Evolutionary conservation across 192 early-diverging fungal genomes (phyloP).

Genomic region (Lobulomyces angularis): DNA sequence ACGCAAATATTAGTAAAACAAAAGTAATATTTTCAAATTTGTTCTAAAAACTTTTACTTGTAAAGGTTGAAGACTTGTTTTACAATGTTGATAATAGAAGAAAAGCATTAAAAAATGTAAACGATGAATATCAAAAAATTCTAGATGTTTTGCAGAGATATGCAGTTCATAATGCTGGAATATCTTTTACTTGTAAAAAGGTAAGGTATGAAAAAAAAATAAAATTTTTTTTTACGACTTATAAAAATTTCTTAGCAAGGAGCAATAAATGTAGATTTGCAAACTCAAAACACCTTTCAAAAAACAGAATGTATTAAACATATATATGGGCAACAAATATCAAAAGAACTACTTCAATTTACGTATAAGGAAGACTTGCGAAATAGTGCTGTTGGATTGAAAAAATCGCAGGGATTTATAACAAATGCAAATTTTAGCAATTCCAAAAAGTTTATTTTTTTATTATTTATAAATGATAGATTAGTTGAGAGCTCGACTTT

Average conservation of each 20-base stretch:
- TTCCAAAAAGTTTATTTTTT: slow-evolving; percentile 70
- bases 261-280: slow-evolving; percentile 61
- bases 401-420: slow-evolving; percentile 72
- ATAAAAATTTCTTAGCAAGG: slow-evolving; percentile 30
- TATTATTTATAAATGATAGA: slow-evolving; percentile 93
- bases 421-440: slow-evolving; percentile 81
- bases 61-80: slow-evolving; percentile 89
- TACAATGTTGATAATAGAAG: slow-evolving; percentile 80
- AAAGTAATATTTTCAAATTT: too few species aligned
- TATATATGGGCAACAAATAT: slow-evolving; percentile 71
- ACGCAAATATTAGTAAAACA: too few species aligned
- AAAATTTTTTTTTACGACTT: not conserved
- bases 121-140: slow-evolving; percentile 84
- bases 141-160: slow-evolving; percentile 84
- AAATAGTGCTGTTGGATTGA: slow-evolving; percentile 48
- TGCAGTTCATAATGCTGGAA: slow-evolving; percentile 76
- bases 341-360: slow-evolving; percentile 63
- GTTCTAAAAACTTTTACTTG: too few species aligned
- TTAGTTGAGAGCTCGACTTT: slow-evolving; percentile 72
- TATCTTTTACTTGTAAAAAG: slow-evolving; percentile 85
- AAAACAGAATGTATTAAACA: slow-evolving; percentile 67
- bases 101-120: slow-evolving; percentile 69
- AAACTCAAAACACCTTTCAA: slow-evolving; percentile 47
- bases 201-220: slow-evolving; percentile 20
- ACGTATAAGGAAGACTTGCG: slow-evolving; percentile 30